phyloP scores from a whole-genome alignment of 805 yeast genomes.

The Nakazawaea ambrosiae region DNA sequence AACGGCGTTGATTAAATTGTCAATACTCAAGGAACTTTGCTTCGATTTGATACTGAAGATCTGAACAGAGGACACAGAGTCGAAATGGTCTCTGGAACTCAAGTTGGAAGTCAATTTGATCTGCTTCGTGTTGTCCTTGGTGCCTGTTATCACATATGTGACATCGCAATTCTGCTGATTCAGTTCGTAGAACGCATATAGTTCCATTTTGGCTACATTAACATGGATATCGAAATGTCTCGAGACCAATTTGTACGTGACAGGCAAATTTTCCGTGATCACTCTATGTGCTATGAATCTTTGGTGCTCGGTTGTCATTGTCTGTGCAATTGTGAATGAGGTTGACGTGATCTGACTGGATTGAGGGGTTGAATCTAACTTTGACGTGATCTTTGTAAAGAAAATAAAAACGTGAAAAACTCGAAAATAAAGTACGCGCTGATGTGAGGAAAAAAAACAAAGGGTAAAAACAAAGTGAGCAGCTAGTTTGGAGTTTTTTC shows the following conservation, averaged over 20 bases:
- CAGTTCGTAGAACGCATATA: constrained; percentile 30
- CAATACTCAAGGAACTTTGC: neutral
- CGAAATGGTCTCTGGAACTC: constrained; percentile 23
- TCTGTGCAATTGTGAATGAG: neutral
- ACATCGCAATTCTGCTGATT: constrained; percentile 31
- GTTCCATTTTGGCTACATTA: constrained; percentile 29
- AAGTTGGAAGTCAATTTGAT: constrained; percentile 4
- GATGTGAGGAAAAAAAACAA: too few relatives aligned
- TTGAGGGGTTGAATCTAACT: constrained; percentile 1
- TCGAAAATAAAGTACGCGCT: too few relatives aligned
- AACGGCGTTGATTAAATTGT: constrained; percentile 3
- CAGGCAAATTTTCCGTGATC: constrained; percentile 11
- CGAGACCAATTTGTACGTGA: constrained; percentile 36
- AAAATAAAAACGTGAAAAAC: neutral
- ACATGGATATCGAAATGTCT: constrained; percentile 32
- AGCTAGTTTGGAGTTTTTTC: too few relatives aligned
- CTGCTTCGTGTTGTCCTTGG: constrained; percentile 9
- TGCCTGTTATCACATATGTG: constrained; percentile 35
- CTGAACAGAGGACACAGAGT: constrained; percentile 25
- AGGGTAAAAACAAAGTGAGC: too few relatives aligned
- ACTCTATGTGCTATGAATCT: constrained; percentile 4
- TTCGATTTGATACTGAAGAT: constrained; percentile 15
- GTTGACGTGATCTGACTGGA: neutral
- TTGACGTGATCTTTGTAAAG: constrained; percentile 2
- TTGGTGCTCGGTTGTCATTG: constrained; percentile 1